Base-by-base conservation (phyloP, 2,329 filamentous ascomycete species). In the Aspergillus brunneoviolaceus region DNA sequence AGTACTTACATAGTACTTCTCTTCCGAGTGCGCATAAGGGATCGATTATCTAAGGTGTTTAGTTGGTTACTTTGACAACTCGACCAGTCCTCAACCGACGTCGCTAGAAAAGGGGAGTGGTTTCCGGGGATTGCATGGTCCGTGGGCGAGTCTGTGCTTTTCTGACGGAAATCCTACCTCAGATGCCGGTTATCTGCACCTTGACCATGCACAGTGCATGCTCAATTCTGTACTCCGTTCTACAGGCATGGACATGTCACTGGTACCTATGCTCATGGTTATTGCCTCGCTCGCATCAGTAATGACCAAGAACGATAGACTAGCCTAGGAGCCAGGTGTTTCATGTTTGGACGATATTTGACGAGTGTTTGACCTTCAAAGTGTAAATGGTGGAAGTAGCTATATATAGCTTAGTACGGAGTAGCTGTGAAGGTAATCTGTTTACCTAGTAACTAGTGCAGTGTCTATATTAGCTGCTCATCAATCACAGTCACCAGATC, bases 81-180 rank as follows among this genome's bases (percentile, higher is more conserved):
- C 16, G 16, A 45, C n/a, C 6, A 45, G 16, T 7, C 16, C 39
- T 45, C 39, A 45, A n/a, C 39, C 14, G 2, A 35, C 6, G n/a
- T 45, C 16, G 16, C 39, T 19, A 3, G 39, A 16, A 45, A 19
- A 9, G 42, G 48, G 48, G 42, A 21, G 53, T 49, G 42, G 9
- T 55, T 35, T 55, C 53, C 42, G 53, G 53, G 53, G 53, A 48
- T 53, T 56, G 54, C 27, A 58, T 60, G 60, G 60, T 61, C 61
- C 61, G 57, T 61, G 61, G 61, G 42, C 27, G 49, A 58, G 61
- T 61, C 57, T 33, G 60, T 63, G 63, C 60, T 60, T 55, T 16
- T 10, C 48, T 16, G 11, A 55, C 53, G 31, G 53, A n/a, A 55
- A 48, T 48, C 42, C 29, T 55, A 48, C 49, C 21, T 49, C 21